Evolutionary conservation across 371 early-diverging fungal species (phyloP), one percentile per base, ranked within the genome.

Genomic region (Syncephalastrum monosporum): DNA sequence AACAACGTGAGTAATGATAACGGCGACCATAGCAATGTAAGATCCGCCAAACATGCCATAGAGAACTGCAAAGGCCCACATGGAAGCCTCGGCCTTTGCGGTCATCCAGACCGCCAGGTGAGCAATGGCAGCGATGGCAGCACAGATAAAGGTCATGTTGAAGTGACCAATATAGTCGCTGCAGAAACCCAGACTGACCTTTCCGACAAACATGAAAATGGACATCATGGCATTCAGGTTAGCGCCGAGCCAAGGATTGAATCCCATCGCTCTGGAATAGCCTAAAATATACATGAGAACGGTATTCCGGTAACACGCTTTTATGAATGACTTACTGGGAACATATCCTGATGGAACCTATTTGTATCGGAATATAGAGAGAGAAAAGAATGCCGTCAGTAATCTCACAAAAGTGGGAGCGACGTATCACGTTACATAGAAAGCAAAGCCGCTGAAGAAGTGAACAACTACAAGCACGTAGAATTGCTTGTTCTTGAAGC

Each of bases 81-180:
- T 52, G 19, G 54, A 46, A 19, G 73, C 72, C 55, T 59, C 62
- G 50, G 33, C 75, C 29, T 41, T 64, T 43, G 59, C 81, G 50
- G 61, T 59, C 49, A 53, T 58, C 71, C 67, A 80, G 14, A 68
- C 75, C 42, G 42, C 69, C 50, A 67, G 63, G 55, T 57, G 71
- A 54, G 33, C 60, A 16, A 79, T 50, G n/a, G 84, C 75, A 1
- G 84, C 53, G 3, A 84, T 65, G 14, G 66, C 58, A 3, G 82
- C 60, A 52, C 83, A 78, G 4, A 81, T 14, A 14, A 73, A 61
- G 41, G 83, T 63, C 15, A 74, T 76, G 45, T 86, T 88, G 52
- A 82, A 65, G 38, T 79, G 78, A 16, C 89, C 89, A 25, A 82
- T 47, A 6, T 59, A 64, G 55, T 88, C 88, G 14, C 85, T 74